Percentiles rank a stretch among this genome's conserved stretches.
These are phyloP conservation scores for Hyphopichia khmerensis DNA, from an alignment of 1,139 yeast species.

Conservation along the genomic window DNA sequence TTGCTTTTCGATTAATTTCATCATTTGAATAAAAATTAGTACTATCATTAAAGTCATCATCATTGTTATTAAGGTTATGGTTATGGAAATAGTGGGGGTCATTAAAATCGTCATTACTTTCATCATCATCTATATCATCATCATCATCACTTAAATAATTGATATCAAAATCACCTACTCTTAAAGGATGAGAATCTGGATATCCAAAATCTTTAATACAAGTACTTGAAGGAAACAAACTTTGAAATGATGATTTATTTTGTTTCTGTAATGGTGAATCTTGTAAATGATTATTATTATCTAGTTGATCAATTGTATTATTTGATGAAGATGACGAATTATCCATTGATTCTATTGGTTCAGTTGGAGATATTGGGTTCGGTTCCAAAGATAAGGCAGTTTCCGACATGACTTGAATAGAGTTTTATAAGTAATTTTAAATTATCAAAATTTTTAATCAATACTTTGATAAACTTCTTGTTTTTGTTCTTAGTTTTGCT, in stretches of 20 bases:
- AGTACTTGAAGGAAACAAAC: conserved; percentile 26
- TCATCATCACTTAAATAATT: conserved; percentile 10
- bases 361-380: no score
- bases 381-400: no score
- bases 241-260: background rate
- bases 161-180: conserved; percentile 47
- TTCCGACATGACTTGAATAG: no score
- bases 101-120: conserved; percentile 12
- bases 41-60: conserved; percentile 7
- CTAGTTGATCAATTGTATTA: no score
- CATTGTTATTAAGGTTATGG: conserved; percentile 8
- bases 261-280: no score
- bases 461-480: no score
- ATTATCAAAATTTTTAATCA: no score
- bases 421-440: no score
- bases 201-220: conserved; percentile 81
- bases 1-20: conserved; percentile 56
- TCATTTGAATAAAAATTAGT: conserved; percentile 19
- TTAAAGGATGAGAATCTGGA: conserved; percentile 60
- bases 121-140: conserved; percentile 4
- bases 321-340: no score
- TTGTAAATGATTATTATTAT: no score
- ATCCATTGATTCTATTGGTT: no score
- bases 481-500: no score
- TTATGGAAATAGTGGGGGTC: conserved; percentile 14